Conservation (phyloP, 371 early-diverging fungal species). For the Mucor indicus region DNA sequence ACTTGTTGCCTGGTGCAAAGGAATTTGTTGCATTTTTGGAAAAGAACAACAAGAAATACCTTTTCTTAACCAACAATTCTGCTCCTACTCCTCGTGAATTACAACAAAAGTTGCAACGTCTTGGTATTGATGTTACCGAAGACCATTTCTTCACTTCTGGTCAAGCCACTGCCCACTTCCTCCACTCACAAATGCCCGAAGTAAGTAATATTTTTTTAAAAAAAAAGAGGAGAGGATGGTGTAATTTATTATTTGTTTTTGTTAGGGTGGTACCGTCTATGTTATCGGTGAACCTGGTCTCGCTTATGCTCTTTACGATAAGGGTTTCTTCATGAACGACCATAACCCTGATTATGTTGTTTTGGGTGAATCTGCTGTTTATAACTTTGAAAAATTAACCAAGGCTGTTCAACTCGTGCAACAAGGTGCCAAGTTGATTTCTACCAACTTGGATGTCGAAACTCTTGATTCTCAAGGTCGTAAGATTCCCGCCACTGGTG, state of each 20-base stretch:
- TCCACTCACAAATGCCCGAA: constrained; percentile 58
- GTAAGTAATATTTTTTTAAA: constrained; percentile 11
- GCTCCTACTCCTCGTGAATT: constrained; percentile 68
- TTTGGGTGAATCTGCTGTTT: constrained; percentile 58
- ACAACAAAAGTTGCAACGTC: constrained; percentile 55
- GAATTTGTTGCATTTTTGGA: constrained; percentile 65
- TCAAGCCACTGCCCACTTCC: constrained; percentile 64
- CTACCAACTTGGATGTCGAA: constrained; percentile 68
- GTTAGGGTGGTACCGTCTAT: constrained; percentile 52
- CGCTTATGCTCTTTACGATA: constrained; percentile 62
- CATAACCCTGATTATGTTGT: constrained; percentile 67
- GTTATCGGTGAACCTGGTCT: constrained; percentile 69
- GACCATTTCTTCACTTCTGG: constrained; percentile 67
- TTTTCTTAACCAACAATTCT: constrained; percentile 72
- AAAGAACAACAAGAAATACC: constrained; percentile 57
- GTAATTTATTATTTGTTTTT: background rate
- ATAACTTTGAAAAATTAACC: constrained; percentile 62
- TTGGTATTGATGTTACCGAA: constrained; percentile 60
- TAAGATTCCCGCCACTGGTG: constrained; percentile 61
- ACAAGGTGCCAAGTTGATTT: constrained; percentile 59
- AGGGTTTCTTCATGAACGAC: constrained; percentile 67
- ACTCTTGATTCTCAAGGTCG: constrained; percentile 54
- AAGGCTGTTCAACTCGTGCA: constrained; percentile 62
- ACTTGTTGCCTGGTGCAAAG: constrained; percentile 58
- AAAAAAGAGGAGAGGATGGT: background rate